Evolutionary conservation across 441 rosid species (phyloP), one percentile per base, ranked within the genome.

Genomic region (Syzygium syzygioides): DNA sequence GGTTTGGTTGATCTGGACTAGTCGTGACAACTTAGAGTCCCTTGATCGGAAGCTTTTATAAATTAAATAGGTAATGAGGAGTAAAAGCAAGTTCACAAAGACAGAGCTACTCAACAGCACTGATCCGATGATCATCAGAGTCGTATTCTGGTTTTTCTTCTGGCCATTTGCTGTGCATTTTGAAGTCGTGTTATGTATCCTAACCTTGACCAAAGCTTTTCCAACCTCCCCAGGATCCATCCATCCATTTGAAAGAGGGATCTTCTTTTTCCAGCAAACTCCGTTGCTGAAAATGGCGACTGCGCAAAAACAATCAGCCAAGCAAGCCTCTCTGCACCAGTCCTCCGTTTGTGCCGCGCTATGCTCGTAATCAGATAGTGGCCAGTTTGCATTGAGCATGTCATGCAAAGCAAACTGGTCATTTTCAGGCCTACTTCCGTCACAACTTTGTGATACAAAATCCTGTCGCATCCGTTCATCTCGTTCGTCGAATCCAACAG

Each of bases 381-480:
- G 88, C 92, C 92, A 91, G 17, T 90, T 9, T 45, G 89, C 71
- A 2, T 89, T 30, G 15, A 0, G 30, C 89, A 88, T 86, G 1
- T 17, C 86, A 14, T 0, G 6, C 0, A 93, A 18, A 11, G 1
- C 18, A 20, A 89, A 91, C 34, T 48, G 87, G 28, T 91, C 88
- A 9, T 2, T 50, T 25, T 89, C 90, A 6, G 84, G 68, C 4
- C 32, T 71, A 25, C 64, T 32, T 30, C 26, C 80, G 3, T 89
- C 83, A 32, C 94, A 92, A 50, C 62, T 90, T 55, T 94, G 92
- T 25, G 90, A 26, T 14, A 2, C 13, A 50, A 94, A 94, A 18
- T 85, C 60, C 76, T 80, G 91, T 52, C 19, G 89, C 95, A 94
- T 53, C 96, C 94, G 53, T 90, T 90, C 50, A 59, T 90, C 19